Evolutionary conservation across 2,329 filamentous ascomycete species (phyloP), one percentile per base, ranked within the genome.

Genomic region (Sclerotinia trifoliorum): DNA sequence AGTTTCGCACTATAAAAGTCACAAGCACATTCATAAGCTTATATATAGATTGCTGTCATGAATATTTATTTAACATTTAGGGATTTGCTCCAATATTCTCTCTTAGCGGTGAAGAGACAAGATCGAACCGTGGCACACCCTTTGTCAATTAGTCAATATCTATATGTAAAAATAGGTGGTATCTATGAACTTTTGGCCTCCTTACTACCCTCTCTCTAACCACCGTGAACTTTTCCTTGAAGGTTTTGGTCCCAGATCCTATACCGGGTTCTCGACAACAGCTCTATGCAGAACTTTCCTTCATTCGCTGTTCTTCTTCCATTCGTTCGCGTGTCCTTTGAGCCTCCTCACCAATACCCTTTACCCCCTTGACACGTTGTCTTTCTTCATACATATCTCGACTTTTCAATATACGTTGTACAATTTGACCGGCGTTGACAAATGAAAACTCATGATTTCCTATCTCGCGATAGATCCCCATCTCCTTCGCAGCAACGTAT

Each of bases 381-480:
- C 95, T 84, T 75, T 93, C 95, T 81, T 98, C 94, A 79, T 97
- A 99, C 77, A 92, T 85, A 69, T 90, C 90, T 46, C 94, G 85
- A 75, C 92, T 94, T 79, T 89, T 91, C 83, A 98, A 84, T 77
- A 99, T 99, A 44, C 95, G 84, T 73, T 90, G 87, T 60, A 99
- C 94, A 74, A 99, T 98, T 74, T 95, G 90, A 3, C 89, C 93
- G 0, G 94, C 93, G 79, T 98, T 97, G 71, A 98, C 93, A 70
- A 93, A 85, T 72, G 91, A 86, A 78, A 94, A 99, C 26, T 87
- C 83, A 80, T 99, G 95, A 64, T 83, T 79, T 15, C 86, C 86
- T 54, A 97, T 89, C 78, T 96, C 87, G 52, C 83, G 85, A 82
- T 96, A 97, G 77, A 99, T 93, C 46, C 90, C 90, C 83, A 97